Percentiles rank a stretch among this genome's conserved stretches.
These are phyloP conservation scores for Diplodia seriata DNA, from an alignment of 2,329 filamentous ascomycete species.

Conservation along the genomic window DNA sequence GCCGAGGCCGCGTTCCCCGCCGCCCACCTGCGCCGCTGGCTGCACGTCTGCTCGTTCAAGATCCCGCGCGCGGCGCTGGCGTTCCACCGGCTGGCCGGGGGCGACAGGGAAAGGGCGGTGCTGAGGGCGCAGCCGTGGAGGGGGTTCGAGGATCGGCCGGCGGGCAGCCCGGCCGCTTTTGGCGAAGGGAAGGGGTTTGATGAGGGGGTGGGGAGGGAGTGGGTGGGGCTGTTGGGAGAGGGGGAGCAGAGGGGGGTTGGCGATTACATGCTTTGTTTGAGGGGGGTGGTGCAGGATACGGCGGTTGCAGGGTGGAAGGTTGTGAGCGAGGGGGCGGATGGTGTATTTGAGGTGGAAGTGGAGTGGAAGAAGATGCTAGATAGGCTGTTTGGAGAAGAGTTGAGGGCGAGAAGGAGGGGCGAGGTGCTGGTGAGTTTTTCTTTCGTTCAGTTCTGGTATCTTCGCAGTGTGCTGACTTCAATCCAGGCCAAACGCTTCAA, in stretches of 20 bases:
- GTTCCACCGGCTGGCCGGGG: slow-evolving; percentile 1
- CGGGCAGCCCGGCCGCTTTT: neutral
- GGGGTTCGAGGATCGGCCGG: slow-evolving; percentile 4
- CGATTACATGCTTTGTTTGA: slow-evolving; percentile 2
- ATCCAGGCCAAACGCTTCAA: slow-evolving; percentile 3
- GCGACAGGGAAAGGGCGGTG: neutral
- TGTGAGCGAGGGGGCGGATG: neutral
- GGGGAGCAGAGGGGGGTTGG: neutral
- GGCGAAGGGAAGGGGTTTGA: neutral
- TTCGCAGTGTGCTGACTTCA: neutral
- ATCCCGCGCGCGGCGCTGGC: neutral
- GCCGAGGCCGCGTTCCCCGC: neutral
- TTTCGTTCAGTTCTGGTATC: neutral
- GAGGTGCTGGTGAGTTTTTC: slow-evolving; percentile 7
- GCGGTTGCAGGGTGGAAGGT: slow-evolving; percentile 3
- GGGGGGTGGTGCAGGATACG: slow-evolving; percentile 19
- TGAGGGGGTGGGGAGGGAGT: neutral
- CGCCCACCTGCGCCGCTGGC: slow-evolving; percentile 16
- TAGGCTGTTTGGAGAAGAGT: slow-evolving; percentile 10
- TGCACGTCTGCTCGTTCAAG: slow-evolving; percentile 13
- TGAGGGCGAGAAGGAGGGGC: slow-evolving; percentile 12
- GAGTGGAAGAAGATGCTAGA: slow-evolving; percentile 9
- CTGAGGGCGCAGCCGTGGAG: slow-evolving; percentile 7
- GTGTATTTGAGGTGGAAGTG: slow-evolving; percentile 1
- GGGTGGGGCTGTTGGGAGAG: neutral